Percentiles rank a stretch among this genome's conserved stretches.
phyloP scores from a whole-genome alignment of 257 asterid species.

The Thymus quinquecostatus region DNA sequence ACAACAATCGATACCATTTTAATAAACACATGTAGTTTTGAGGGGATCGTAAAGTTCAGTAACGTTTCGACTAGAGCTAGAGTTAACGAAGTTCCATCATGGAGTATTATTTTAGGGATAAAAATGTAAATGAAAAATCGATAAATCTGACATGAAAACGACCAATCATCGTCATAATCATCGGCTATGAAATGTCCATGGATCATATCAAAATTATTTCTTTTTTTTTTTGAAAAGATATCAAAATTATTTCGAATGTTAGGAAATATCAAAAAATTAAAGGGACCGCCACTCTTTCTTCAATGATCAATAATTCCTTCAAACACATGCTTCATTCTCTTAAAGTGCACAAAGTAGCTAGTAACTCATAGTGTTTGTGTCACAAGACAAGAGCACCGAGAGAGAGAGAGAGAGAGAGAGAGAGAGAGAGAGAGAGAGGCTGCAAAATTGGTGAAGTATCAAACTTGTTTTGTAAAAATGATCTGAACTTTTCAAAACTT shows the following conservation, averaged over 20 bases:
- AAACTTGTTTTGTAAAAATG: too few relatives aligned
- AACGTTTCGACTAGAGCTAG: too few relatives aligned
- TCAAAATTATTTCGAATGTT: not conserved
- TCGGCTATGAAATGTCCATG: conserved; percentile 8
- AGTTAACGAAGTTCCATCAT: too few relatives aligned
- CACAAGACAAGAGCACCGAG: not conserved
- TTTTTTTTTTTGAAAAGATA: not conserved
- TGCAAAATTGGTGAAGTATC: too few relatives aligned
- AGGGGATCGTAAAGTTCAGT: not conserved
- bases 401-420: too few relatives aligned
- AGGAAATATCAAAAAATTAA: not conserved
- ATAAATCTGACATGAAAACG: conserved; percentile 2
- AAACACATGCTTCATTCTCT: conserved; percentile 25
- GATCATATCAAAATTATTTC: not conserved
- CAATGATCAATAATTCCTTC: conserved; percentile 9
- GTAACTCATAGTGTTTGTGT: conserved; percentile 11
- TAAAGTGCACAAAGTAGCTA: conserved; percentile 17
- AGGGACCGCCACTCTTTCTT: conserved; percentile 25
- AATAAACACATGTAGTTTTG: not conserved
- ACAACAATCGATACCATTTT: too few relatives aligned
- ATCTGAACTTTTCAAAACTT: too few relatives aligned
- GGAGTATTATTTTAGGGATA: not conserved
- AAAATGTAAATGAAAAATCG: not conserved
- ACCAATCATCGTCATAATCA: conserved; percentile 17
- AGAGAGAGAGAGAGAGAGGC: not conserved